phyloP scores from a whole-genome alignment of 148 eudicot species.

The Camellia japonica region DNA sequence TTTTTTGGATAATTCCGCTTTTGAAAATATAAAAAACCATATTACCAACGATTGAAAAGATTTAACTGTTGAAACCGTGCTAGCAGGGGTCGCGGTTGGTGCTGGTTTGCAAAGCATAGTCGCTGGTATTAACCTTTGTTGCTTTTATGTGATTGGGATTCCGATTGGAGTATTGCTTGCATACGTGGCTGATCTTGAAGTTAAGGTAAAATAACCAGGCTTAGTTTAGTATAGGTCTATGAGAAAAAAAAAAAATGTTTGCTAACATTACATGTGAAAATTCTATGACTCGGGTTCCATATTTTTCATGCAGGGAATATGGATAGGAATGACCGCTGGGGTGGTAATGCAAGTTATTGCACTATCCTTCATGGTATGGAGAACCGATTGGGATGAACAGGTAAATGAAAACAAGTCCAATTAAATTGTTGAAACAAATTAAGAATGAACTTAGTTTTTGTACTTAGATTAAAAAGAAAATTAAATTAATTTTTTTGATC shows the following conservation, averaged over 20 bases:
- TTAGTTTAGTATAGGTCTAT: background rate
- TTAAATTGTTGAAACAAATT: too few species aligned
- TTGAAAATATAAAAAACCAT: background rate
- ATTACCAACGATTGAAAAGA: too few species aligned
- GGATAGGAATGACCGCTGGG: conserved; percentile 77
- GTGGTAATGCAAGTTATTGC: conserved; percentile 43
- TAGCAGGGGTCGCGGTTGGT: conserved; percentile 50
- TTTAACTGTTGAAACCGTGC: background rate
- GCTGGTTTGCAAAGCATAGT: conserved; percentile 52
- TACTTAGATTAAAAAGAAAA: background rate
- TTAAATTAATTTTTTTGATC: background rate
- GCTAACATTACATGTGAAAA: background rate
- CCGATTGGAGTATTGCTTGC: conserved; percentile 53
- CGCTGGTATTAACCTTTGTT: conserved; percentile 44
- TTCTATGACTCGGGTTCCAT: background rate
- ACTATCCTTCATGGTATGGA: conserved; percentile 55
- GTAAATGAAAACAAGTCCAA: conserved; percentile 24
- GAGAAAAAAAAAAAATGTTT: too few species aligned
- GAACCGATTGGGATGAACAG: conserved; percentile 72
- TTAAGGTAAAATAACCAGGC: conserved; percentile 29
- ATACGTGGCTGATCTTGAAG: conserved; percentile 38
- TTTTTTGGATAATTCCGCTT: background rate
- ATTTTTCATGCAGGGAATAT: conserved; percentile 37
- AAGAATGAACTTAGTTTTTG: too few species aligned
- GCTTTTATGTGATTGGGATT: conserved; percentile 52